Percentiles rank a stretch among this genome's conserved stretches.
Conservation (phyloP, 108 stramenopile genomes). For the Mediolabrus comicus region DNA sequence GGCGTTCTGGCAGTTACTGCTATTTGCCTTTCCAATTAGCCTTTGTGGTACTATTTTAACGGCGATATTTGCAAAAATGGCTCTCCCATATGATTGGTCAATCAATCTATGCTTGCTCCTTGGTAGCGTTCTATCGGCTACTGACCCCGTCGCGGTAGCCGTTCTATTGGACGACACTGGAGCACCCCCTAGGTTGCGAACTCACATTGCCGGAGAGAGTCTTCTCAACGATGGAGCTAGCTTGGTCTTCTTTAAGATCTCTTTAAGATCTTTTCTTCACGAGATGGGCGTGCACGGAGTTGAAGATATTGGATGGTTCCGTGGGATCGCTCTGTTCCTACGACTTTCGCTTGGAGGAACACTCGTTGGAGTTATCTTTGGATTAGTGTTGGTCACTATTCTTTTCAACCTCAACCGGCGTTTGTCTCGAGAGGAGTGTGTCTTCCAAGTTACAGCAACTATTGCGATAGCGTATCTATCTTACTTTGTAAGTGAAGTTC, state of each 20-base stretch:
- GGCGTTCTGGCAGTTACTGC: slow-evolving; percentile 54
- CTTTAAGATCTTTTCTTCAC: slow-evolving; percentile 51
- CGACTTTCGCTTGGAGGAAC: slow-evolving; percentile 77
- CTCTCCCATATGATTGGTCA: slow-evolving; percentile 72
- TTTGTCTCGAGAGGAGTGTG: slow-evolving; percentile 65
- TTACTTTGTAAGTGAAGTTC: slow-evolving; percentile 75
- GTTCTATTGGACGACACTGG: slow-evolving; percentile 69
- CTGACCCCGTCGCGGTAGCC: slow-evolving; percentile 93
- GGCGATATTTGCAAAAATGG: slow-evolving; percentile 57
- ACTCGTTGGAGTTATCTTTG: slow-evolving; percentile 71
- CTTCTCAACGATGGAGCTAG: slow-evolving; percentile 91
- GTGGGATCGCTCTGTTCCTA: slow-evolving; percentile 63
- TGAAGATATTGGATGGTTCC: slow-evolving; percentile 43
- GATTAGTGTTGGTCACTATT: slow-evolving; percentile 41
- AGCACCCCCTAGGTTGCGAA: slow-evolving; percentile 66
- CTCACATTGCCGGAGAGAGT: slow-evolving; percentile 78
- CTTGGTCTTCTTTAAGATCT: slow-evolving; percentile 90
- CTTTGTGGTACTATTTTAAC: slow-evolving; percentile 66
- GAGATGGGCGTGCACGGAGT: slow-evolving; percentile 44
- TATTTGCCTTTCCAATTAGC: slow-evolving; percentile 89
- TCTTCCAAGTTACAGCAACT: slow-evolving; percentile 78
- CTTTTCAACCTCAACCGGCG: slow-evolving; percentile 55
- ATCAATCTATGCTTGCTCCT: slow-evolving; percentile 70
- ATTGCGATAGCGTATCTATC: slow-evolving; percentile 76
- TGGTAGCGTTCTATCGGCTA: slow-evolving; percentile 88